These are phyloP conservation scores for Byssoonygena ceratinophila DNA, from an alignment of 2,329 filamentous ascomycete genomes.

Conservation along the genomic window DNA sequence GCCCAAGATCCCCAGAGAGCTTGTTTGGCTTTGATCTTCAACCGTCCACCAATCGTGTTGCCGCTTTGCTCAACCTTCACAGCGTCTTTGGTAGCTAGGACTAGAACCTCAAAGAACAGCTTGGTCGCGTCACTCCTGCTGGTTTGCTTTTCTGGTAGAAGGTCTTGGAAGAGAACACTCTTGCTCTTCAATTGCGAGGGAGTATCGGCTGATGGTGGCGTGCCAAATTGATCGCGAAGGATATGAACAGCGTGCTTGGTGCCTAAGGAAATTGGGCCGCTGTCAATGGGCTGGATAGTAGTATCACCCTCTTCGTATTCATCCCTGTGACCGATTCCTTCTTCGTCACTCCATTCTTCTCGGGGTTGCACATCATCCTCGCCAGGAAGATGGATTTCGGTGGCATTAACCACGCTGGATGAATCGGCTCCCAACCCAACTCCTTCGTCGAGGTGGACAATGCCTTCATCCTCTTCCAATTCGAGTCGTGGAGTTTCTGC, in stretches of 20 bases:
- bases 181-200: slow-evolving; percentile 63
- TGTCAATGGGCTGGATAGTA: slow-evolving; percentile 69
- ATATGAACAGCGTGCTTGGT: slow-evolving; percentile 95
- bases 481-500: slow-evolving; percentile 50
- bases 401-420: slow-evolving; percentile 30
- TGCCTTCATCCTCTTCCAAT: slow-evolving; percentile 56
- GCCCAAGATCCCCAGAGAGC: slow-evolving; percentile 98
- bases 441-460: slow-evolving; percentile 40
- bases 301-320: slow-evolving; percentile 70
- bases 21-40: slow-evolving; percentile 78
- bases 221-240: slow-evolving; percentile 74
- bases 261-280: slow-evolving; percentile 74
- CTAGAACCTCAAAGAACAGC: slow-evolving; percentile 98
- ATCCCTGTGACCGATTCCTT: slow-evolving; percentile 41
- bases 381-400: slow-evolving; percentile 57
- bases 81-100: slow-evolving; percentile 93
- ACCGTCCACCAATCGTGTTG: slow-evolving; percentile 60
- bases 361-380: slow-evolving; percentile 39
- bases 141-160: slow-evolving; percentile 71
- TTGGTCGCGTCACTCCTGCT: slow-evolving; percentile 88
- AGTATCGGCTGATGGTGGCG: slow-evolving; percentile 50
- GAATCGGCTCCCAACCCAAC: slow-evolving; percentile 42
- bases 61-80: slow-evolving; percentile 87
- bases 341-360: slow-evolving; percentile 39
- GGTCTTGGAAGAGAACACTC: slow-evolving; percentile 77